phyloP scores from a whole-genome alignment of 1,139 yeast species.

The Sugiyamaella japonica region DNA sequence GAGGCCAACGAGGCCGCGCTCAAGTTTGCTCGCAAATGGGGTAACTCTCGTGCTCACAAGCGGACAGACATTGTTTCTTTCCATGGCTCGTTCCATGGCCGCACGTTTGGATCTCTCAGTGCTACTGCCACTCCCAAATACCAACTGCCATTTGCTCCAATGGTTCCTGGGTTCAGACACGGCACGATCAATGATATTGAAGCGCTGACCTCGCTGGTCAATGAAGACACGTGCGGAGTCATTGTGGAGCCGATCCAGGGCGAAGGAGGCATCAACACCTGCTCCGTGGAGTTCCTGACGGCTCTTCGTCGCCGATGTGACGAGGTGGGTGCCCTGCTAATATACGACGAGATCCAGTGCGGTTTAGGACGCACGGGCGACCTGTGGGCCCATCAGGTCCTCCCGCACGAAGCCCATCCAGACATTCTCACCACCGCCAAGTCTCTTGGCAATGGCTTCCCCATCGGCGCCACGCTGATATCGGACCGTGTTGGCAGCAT shows the following conservation, averaged over 20 bases:
- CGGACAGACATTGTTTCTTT: conserved; percentile 72
- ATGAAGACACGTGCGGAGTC: conserved; percentile 82
- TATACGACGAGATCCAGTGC: conserved; percentile 95
- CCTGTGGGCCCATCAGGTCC: conserved; percentile 85
- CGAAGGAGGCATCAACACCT: conserved; percentile 88
- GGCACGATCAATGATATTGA: conserved; percentile 62
- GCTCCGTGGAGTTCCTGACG: conserved; percentile 61
- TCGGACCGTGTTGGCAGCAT: conserved; percentile 72
- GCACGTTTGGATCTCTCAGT: conserved; percentile 89
- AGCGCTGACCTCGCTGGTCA: conserved; percentile 58
- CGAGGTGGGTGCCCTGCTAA: conserved; percentile 70
- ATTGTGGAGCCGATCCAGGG: conserved; percentile 97
- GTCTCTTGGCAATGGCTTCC: conserved; percentile 97
- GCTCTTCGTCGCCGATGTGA: conserved; percentile 68
- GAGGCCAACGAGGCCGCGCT: conserved; percentile 98
- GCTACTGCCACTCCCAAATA: conserved; percentile 92
- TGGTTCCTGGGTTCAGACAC: conserved; percentile 76
- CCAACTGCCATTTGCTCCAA: conserved; percentile 85
- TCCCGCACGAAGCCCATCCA: conserved; percentile 81
- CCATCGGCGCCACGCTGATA: conserved; percentile 91
- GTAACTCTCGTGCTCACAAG: conserved; percentile 48
- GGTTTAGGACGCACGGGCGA: conserved; percentile 93
- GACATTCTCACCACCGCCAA: conserved; percentile 93
- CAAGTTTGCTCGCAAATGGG: conserved; percentile 89
- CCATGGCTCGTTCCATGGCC: conserved; percentile 87